Conservation (phyloP, 139 green algal genomes). For the Chlamydomonas sp. region DNA sequence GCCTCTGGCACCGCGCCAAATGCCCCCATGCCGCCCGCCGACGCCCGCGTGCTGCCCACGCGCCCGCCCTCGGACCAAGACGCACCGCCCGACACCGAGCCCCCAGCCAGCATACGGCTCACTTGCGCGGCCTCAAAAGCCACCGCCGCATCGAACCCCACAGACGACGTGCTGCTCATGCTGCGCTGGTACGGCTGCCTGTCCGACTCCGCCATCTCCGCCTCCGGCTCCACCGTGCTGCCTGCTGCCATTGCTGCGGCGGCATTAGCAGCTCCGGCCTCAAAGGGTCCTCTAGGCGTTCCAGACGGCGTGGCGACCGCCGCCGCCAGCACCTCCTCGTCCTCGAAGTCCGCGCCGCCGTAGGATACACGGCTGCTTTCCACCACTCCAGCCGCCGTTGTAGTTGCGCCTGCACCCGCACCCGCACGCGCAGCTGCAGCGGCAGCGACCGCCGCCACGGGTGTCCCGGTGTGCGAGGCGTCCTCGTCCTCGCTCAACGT, state of each 20-base stretch:
- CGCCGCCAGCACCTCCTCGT: not conserved
- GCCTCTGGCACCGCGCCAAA: no score
- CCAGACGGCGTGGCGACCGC: not conserved
- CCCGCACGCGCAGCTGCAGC: not conserved
- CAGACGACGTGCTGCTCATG: not conserved
- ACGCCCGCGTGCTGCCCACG: no score
- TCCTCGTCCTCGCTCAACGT: not conserved
- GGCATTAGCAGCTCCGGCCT: not conserved
- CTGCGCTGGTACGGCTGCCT: not conserved
- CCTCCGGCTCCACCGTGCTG: not conserved
- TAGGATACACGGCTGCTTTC: not conserved
- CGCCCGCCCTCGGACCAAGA: no score
- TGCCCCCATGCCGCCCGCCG: no score
- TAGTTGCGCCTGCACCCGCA: no score
- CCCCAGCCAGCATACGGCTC: conserved; percentile 18
- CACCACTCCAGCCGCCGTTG: no score
- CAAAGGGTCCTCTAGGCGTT: no score
- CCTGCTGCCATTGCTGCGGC: not conserved
- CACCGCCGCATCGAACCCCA: conserved; percentile 6
- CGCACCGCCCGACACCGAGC: no score
- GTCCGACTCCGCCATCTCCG: not conserved
- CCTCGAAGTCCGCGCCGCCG: not conserved
- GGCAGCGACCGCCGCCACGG: not conserved
- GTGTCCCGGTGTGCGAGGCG: not conserved
- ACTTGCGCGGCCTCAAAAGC: conserved; percentile 9